Evolutionary conservation across 169 alveolate genomes (phyloP).

Genomic region (Cryptosporidium bovis): DNA sequence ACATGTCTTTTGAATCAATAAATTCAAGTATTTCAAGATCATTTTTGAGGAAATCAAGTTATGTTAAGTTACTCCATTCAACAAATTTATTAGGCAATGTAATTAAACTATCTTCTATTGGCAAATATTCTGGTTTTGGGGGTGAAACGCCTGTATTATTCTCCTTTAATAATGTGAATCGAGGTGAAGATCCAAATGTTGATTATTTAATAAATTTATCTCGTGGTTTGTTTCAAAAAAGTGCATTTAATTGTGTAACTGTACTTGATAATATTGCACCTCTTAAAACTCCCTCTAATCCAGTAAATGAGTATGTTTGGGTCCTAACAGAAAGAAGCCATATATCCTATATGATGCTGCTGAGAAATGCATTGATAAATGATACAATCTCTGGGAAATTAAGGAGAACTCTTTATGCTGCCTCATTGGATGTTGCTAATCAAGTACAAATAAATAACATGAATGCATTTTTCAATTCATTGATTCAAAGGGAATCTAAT

Average conservation of each 20-base stretch:
- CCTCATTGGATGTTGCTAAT: background rate
- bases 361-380: slow-evolving; percentile 7
- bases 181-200: background rate
- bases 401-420: slow-evolving; percentile 17
- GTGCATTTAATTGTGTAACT: background rate
- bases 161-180: background rate
- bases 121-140: slow-evolving; percentile 70
- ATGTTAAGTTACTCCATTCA: background rate
- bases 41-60: slow-evolving; percentile 7
- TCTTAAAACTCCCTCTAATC: background rate
- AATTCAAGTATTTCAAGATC: background rate
- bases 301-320: slow-evolving; percentile 32
- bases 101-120: background rate
- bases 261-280: slow-evolving; percentile 42
- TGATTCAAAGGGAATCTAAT: background rate
- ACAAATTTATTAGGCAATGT: slow-evolving; percentile 17
- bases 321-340: slow-evolving; percentile 1
- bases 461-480: slow-evolving; percentile 38
- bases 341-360: slow-evolving; percentile 22
- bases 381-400: background rate
- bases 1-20: background rate
- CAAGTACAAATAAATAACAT: slow-evolving; percentile 4
- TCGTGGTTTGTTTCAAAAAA: background rate
- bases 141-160: slow-evolving; percentile 45
- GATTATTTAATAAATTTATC: background rate